Conservation (phyloP, 345 rosid genomes). For the Eucalyptus tenuipes region DNA sequence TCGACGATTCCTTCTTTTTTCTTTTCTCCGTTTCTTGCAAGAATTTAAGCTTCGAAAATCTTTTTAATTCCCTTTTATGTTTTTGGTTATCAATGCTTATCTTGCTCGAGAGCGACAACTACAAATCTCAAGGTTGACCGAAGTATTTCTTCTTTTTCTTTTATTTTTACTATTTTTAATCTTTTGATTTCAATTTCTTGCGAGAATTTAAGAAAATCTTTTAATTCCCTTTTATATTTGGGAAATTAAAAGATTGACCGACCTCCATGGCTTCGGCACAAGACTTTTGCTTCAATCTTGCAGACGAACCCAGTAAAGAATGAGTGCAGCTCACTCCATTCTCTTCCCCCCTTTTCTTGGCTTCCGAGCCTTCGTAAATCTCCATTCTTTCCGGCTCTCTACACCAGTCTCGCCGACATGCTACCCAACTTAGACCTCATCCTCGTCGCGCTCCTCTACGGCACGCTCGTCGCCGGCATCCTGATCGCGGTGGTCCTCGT, state of each 20-base stretch:
- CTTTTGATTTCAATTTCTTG: too few species aligned
- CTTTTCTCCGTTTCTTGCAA: rapidly evolving
- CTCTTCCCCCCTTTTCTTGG: background rate
- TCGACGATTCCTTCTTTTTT: slow-evolving; percentile 26
- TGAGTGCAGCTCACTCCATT: slow-evolving; percentile 23
- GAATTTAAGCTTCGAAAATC: background rate
- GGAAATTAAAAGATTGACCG: background rate
- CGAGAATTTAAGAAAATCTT: background rate
- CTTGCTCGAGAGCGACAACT: background rate
- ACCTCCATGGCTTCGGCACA: background rate
- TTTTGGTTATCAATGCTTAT: background rate
- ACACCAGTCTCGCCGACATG: background rate
- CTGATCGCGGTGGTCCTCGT: background rate
- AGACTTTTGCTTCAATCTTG: background rate
- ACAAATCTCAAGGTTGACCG: background rate
- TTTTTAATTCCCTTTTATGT: background rate
- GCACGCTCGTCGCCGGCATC: slow-evolving; percentile 8
- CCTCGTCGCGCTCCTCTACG: slow-evolving; percentile 14
- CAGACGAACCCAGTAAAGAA: background rate
- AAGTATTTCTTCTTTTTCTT: background rate
- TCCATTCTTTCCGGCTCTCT: background rate
- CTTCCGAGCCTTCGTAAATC: background rate
- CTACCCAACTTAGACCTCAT: slow-evolving; percentile 25
- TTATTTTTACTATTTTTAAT: too few species aligned
- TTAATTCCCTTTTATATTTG: background rate